A percentile compares a stretch with the other conserved stretches of the same genome.
phyloP scores from a whole-genome alignment of 2,329 filamentous ascomycete species.

The Fusarium longipes region DNA sequence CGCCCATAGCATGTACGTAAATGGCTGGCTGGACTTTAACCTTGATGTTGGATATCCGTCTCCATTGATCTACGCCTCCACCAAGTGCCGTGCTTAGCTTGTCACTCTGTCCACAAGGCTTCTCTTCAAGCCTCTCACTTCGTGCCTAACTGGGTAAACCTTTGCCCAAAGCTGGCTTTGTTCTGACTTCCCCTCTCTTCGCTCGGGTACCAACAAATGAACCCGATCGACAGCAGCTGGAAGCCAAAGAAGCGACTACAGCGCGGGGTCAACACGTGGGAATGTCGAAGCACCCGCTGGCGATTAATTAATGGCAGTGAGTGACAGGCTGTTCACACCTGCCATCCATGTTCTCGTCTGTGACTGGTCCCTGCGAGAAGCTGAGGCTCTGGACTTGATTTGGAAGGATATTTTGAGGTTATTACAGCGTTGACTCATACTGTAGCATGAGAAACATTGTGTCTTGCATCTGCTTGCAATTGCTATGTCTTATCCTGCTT shows the following conservation, averaged over 20 bases:
- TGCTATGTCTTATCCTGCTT: background rate
- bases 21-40: background rate
- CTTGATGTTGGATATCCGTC: constrained; percentile 5
- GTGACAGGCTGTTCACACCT: constrained; percentile 13
- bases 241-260: constrained; percentile 27
- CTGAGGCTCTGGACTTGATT: constrained; percentile 27
- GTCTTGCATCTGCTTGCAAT: background rate
- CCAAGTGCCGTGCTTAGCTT: constrained; percentile 36
- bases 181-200: background rate
- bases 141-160: constrained; percentile 33
- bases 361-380: constrained; percentile 21
- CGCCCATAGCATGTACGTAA: background rate
- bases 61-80: constrained; percentile 41
- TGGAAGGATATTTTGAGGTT: constrained; percentile 3
- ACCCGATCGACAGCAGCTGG: constrained; percentile 28
- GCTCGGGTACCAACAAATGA: constrained; percentile 37
- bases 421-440: constrained; percentile 29
- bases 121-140: constrained; percentile 12
- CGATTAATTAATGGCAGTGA: constrained; percentile 6
- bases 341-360: constrained; percentile 25
- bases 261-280: constrained; percentile 40
- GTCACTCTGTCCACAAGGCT: background rate
- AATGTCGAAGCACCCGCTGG: constrained; percentile 25
- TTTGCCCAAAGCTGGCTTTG: constrained; percentile 33
- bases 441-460: background rate